Conservation (phyloP, 164 flowering plant genomes). For the Tetrastigma voinierianum region DNA sequence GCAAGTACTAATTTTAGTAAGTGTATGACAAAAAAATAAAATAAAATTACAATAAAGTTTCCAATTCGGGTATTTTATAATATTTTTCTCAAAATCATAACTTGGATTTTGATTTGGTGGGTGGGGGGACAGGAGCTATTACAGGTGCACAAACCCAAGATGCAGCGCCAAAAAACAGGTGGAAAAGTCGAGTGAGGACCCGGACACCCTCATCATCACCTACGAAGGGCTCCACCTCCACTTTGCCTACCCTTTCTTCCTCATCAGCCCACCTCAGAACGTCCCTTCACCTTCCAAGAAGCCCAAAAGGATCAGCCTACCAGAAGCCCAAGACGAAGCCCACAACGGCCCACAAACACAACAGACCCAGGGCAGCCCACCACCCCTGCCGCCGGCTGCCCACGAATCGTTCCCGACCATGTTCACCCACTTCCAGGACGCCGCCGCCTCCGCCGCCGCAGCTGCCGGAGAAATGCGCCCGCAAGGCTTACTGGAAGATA, state of each 20-base stretch:
- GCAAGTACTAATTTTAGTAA: no score
- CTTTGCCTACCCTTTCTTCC: slow-evolving; percentile 57
- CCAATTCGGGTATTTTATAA: no score
- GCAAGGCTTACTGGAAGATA: slow-evolving; percentile 84
- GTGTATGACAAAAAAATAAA: no score
- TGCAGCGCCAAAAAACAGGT: slow-evolving; percentile 95
- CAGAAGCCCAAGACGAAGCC: slow-evolving; percentile 12
- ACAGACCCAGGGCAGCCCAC: slow-evolving; percentile 12
- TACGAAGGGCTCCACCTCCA: slow-evolving; percentile 96
- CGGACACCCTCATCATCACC: slow-evolving; percentile 71
- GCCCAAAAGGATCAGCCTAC: slow-evolving; percentile 23
- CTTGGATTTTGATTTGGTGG: not conserved
- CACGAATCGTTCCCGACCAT: not conserved
- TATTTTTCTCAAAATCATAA: no score
- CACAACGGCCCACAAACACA: slow-evolving; percentile 2
- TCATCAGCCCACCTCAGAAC: slow-evolving; percentile 11
- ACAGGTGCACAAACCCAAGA: slow-evolving; percentile 88
- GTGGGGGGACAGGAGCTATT: slow-evolving; percentile 83
- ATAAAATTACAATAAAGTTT: no score
- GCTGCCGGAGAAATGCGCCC: slow-evolving; percentile 17
- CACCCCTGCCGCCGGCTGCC: not conserved
- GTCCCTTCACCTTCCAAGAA: slow-evolving; percentile 33
- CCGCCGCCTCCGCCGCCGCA: no score
- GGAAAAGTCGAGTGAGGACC: slow-evolving; percentile 72
- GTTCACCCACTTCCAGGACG: no score